Base-by-base conservation (phyloP, 352 stramenopile species). In the Globisporangium polare region DNA sequence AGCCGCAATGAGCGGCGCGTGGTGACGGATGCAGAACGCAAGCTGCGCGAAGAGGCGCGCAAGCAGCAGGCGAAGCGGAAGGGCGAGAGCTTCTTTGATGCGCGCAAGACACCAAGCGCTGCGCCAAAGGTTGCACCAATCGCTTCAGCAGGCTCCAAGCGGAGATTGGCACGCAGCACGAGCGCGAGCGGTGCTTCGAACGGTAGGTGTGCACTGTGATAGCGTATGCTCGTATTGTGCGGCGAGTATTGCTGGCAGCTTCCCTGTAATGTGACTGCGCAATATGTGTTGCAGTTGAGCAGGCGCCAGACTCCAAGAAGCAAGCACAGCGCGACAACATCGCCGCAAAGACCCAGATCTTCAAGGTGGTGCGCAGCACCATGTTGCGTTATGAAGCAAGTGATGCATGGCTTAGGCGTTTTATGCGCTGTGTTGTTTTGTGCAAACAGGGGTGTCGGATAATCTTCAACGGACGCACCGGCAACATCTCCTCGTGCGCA, bases 391-490 rank as follows among this genome's bases (percentile, higher is more conserved):
- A 18, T n/a, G 37, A 45, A 3, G 8, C 9, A 20, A 45, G 39
- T 2, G 6, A 45, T 45, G 17, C 0, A 3, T 43, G 15, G 5
- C 12, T 43, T 18, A 8, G 49, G 18, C 12, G 20, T n/a, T 41
- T 2, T 7, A 37, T 27, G 27, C 27, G 8, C 22, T 13, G 27
- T 20, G 35, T 18, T 42, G n/a, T 54, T 35, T 39, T 22, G 26
- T 62, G 31, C 9, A 1, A 29, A 58, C 53, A 94, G 83, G 83
- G 86, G 31, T 95, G 86, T 52, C 75, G 71, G 18, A 79, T 95
- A 47, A 76, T 89, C 31, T 93, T 94, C 60, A 92, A 94, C 54
- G 83, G 86, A 5, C 80, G 81, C 45, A 92, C 85, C 0, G 85
- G 81, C 59, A 92, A 93, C 54, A 71, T 95, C 8, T 91, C 86